These are phyloP conservation scores for Brassica juncea DNA, from an alignment of 345 rosid genomes.

Conservation along the genomic window DNA sequence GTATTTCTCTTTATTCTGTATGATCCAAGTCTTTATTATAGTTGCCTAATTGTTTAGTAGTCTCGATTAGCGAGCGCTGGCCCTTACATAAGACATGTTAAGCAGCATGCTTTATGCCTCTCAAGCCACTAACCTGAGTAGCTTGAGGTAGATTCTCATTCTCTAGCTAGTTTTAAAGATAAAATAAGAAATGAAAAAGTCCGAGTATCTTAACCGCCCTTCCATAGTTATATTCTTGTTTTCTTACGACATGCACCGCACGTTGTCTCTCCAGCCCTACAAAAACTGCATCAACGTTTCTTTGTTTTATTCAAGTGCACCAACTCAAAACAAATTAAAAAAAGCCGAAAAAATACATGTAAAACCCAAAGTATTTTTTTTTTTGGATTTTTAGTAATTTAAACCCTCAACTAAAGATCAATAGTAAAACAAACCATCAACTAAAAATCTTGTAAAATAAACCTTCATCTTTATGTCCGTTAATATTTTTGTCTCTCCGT, in stretches of 20 bases:
- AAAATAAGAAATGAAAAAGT: background rate
- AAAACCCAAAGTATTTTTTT: background rate
- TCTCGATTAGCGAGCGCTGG: background rate
- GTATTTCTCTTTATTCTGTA: background rate
- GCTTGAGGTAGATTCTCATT: slow-evolving; percentile 6
- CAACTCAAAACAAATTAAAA: background rate
- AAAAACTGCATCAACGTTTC: slow-evolving; percentile 29
- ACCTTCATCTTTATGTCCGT: too few species aligned
- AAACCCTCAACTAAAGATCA: too few species aligned
- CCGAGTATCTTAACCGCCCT: slow-evolving; percentile 26
- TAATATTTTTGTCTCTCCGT: too few species aligned
- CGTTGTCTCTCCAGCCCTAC: slow-evolving; percentile 38
- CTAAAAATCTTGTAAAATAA: too few species aligned
- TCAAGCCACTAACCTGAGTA: slow-evolving; percentile 4
- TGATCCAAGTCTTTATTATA: background rate
- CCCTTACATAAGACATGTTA: background rate
- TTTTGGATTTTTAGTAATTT: too few species aligned
- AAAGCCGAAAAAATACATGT: background rate
- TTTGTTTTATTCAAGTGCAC: slow-evolving; percentile 29
- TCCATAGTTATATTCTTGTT: background rate
- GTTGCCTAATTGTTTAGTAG: background rate
- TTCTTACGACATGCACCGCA: slow-evolving; percentile 35
- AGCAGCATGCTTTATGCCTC: slow-evolving; percentile 10
- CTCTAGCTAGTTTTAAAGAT: background rate
- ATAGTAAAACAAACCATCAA: too few species aligned